Base-by-base conservation (phyloP, 2,329 filamentous ascomycete genomes). In the Botrytis pseudocinerea region DNA sequence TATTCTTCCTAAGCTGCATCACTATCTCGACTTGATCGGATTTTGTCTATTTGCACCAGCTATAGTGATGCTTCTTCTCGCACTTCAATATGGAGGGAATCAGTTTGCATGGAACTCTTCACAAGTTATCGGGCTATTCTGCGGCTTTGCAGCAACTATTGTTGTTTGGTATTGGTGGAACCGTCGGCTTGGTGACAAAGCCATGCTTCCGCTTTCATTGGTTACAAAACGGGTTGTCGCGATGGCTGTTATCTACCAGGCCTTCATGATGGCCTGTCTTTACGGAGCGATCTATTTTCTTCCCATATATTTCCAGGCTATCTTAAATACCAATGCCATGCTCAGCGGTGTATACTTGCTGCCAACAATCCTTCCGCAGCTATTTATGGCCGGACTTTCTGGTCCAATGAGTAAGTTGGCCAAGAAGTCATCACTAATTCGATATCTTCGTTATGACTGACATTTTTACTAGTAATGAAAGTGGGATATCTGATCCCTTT, bases 301-400 rank as follows among this genome's bases (percentile, higher is more conserved):
- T 40, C 75, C 76, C 22, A 74, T 82, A 35, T 82, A 78, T 76
- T 85, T 87, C 78, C 84, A 87, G 79, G 80, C 82, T 63, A 81
- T 86, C 75, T 81, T 80, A 71, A 80, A 80, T 40, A 78, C 79
- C 66, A 77, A 73, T 42, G 40, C 40, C 40, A 42, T 42, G 40
- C 40, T 42, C 10, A 42, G 40, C 12, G 40, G 40, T 42, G 40
- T 42, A 3, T 42, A 42, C 12, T 42, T 42, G 40, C 40, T 42
- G 40, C 40, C 40, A 42, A 42, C 40, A 42, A 42, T 42, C 14
- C 40, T 42, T 42, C 40, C 40, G 40, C 40, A 42, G 40, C 12
- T 42, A 42, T 42, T 42, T 42, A 42, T 42, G 40, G 40, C 40
- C 40, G 40, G 40, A 42, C 10, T 42, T 12, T 42, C 40, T 12